These are phyloP conservation scores for Boletus rubropictus DNA, from an alignment of 768 basidiomycete genomes.

Conservation along the genomic window DNA sequence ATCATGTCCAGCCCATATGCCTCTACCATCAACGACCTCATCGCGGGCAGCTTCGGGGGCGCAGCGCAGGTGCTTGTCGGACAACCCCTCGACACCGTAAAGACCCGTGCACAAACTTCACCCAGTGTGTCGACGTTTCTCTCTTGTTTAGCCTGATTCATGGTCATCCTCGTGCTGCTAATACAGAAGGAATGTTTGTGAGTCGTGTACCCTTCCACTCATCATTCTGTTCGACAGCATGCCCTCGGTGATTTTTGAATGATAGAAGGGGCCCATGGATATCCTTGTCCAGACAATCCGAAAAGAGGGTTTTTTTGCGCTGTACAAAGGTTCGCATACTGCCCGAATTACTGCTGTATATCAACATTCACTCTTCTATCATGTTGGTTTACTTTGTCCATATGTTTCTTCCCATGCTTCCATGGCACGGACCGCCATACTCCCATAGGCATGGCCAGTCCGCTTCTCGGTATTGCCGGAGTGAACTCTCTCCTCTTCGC, in stretches of 20 bases:
- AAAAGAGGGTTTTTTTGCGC: slow-evolving; percentile 85
- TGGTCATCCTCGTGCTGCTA: slow-evolving; percentile 3
- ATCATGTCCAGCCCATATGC: slow-evolving; percentile 29
- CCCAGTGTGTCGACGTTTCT: slow-evolving; percentile 52
- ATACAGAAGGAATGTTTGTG: slow-evolving; percentile 81
- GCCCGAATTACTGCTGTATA: background rate
- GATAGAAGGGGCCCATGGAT: slow-evolving; percentile 89
- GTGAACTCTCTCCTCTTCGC: slow-evolving; percentile 96
- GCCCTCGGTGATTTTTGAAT: background rate
- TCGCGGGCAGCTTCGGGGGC: slow-evolving; percentile 89
- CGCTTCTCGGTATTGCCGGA: slow-evolving; percentile 86
- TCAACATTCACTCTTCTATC: background rate
- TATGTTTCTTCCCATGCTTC: background rate
- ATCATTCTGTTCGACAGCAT: background rate
- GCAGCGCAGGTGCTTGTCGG: slow-evolving; percentile 94
- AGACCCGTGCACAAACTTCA: slow-evolving; percentile 83
- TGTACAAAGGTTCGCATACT: slow-evolving; percentile 77
- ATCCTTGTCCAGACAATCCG: slow-evolving; percentile 75
- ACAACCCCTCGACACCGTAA: slow-evolving; percentile 84
- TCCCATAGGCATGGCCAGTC: slow-evolving; percentile 73
- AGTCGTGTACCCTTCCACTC: slow-evolving; percentile 40
- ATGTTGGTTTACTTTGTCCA: background rate
- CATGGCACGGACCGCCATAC: background rate
- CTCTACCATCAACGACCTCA: slow-evolving; percentile 72
- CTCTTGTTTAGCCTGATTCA: background rate